These are phyloP conservation scores for Trichoderma sp. DNA, from an alignment of 2,329 filamentous ascomycete genomes.

Conservation along the genomic window DNA sequence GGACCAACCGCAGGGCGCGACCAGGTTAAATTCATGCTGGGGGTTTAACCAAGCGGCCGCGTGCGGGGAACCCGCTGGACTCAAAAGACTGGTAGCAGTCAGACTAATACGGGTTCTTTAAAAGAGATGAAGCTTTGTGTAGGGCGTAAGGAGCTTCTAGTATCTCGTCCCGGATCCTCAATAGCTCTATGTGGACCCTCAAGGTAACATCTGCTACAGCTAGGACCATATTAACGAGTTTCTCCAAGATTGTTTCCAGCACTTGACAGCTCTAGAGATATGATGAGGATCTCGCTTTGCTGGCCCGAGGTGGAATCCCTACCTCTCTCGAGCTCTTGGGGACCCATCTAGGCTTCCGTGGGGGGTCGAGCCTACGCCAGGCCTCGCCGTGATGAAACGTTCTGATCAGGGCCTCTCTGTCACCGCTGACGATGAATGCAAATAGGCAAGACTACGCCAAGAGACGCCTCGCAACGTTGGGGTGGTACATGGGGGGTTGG, in stretches of 20 bases:
- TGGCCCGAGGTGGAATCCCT: not conserved
- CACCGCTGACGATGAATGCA: not conserved
- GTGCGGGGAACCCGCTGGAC: not conserved
- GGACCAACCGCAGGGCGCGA: not conserved
- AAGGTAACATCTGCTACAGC: not conserved
- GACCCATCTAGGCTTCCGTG: not conserved
- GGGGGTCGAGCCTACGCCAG: not conserved
- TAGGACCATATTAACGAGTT: not conserved
- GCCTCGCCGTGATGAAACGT: constrained; percentile 15
- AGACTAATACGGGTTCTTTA: not conserved
- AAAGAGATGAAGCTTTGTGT: not conserved
- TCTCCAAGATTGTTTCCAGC: not conserved
- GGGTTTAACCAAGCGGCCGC: not conserved
- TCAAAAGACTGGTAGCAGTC: not conserved
- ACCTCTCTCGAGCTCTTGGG: not conserved
- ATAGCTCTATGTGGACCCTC: not conserved
- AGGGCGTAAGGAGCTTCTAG: not conserved
- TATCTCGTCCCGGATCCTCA: not conserved
- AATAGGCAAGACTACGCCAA: not conserved
- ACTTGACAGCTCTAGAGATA: not conserved
- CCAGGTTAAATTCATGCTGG: not conserved
- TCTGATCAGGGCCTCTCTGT: not conserved
- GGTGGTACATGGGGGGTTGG: constrained; percentile 16
- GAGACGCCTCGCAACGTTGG: constrained; percentile 14
- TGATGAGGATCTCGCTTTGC: not conserved